Percentiles rank a stretch among this genome's conserved stretches.
Conservation (phyloP, 257 asterid species). For the Nicotiana knightiana region DNA sequence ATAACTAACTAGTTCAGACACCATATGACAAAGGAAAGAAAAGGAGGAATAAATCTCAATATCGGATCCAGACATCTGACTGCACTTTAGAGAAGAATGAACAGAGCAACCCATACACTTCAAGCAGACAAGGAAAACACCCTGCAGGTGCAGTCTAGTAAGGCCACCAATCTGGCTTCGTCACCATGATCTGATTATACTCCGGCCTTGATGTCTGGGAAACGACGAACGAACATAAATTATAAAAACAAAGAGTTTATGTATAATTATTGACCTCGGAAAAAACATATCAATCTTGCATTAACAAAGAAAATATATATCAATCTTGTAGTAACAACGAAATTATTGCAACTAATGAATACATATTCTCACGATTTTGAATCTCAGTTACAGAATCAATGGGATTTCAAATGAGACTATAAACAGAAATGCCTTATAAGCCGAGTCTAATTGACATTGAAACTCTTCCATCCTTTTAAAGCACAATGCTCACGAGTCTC, state of each 20-base stretch:
- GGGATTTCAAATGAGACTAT: neutral
- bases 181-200: conserved; percentile 80
- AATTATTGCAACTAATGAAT: neutral
- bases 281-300: neutral
- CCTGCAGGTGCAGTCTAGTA: neutral
- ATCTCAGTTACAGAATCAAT: neutral
- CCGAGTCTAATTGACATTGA: neutral
- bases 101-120: conserved; percentile 1
- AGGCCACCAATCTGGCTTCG: conserved; percentile 92
- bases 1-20: neutral
- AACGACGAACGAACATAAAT: neutral
- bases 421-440: neutral
- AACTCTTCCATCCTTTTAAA: neutral
- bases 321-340: neutral
- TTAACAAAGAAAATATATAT: neutral
- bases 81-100: neutral
- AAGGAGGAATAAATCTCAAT: neutral
- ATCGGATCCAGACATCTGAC: neutral
- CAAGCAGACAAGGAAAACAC: neutral
- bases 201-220: conserved; percentile 91
- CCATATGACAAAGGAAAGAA: neutral
- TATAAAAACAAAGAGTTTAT: neutral
- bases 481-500: neutral
- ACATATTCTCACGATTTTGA: neutral
- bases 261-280: neutral